A percentile compares a stretch with the other conserved stretches of the same genome.
Conservation (phyloP, 1,284 basidiomycete genomes). For the Ganoderma boninense region DNA sequence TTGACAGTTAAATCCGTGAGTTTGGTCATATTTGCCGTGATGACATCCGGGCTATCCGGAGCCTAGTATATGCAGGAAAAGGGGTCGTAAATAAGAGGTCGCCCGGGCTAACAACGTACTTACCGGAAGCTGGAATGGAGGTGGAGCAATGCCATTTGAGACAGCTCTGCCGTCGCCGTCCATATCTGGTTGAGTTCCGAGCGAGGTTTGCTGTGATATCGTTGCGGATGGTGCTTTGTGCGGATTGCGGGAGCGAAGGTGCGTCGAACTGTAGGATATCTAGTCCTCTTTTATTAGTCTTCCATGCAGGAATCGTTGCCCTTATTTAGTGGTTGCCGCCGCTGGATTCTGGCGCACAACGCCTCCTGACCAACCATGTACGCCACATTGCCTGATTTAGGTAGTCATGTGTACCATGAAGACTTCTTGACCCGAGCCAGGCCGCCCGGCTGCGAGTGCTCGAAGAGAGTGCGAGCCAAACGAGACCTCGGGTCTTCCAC, state of each 20-base stretch:
- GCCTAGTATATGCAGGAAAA: constrained; percentile 45
- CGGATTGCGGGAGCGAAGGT: neutral
- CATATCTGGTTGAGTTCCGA: neutral
- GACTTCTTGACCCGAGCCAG: constrained; percentile 1
- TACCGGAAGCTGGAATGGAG: constrained; percentile 43
- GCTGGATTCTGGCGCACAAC: neutral
- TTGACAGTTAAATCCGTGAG: constrained; percentile 54
- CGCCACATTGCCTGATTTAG: constrained; percentile 26
- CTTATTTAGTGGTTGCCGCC: constrained; percentile 17
- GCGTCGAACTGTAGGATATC: neutral
- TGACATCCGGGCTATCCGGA: constrained; percentile 59
- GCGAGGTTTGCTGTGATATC: neutral
- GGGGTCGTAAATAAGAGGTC: constrained; percentile 3
- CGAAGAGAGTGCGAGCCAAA: constrained; percentile 1
- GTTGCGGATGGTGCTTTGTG: neutral
- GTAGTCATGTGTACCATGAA: constrained; percentile 27
- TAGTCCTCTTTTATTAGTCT: neutral
- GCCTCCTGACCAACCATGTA: constrained; percentile 24
- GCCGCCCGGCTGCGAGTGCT: neutral
- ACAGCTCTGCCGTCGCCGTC: constrained; percentile 31
- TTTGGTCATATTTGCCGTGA: constrained; percentile 63
- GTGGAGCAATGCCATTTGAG: constrained; percentile 42
- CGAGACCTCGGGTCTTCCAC: constrained; percentile 16
- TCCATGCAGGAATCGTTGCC: constrained; percentile 7
- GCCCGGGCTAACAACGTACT: constrained; percentile 12